phyloP scores from a whole-genome alignment of 2,329 filamentous ascomycete species.

The Pestalotiopsis sp. region DNA sequence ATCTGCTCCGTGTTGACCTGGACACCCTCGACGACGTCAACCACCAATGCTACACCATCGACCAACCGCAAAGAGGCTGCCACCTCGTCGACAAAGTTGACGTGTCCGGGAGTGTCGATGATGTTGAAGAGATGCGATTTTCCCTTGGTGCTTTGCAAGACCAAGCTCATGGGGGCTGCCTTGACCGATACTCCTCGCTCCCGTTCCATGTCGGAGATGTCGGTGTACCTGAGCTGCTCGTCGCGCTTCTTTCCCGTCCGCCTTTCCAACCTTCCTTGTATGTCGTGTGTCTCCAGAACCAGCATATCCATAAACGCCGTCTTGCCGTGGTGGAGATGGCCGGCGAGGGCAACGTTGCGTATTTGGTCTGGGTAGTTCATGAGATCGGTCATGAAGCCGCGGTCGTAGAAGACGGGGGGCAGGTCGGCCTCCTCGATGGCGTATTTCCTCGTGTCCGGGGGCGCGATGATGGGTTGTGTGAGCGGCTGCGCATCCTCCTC shows the following conservation, averaged over 20 bases:
- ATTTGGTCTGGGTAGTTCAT: conserved; percentile 97
- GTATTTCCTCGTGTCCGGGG: conserved; percentile 94
- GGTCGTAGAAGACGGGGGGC: conserved; percentile 83
- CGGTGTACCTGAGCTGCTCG: conserved; percentile 92
- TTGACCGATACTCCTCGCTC: conserved; percentile 92
- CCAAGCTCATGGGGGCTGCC: conserved; percentile 89
- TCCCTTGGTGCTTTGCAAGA: conserved; percentile 83
- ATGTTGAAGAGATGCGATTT: conserved; percentile 97
- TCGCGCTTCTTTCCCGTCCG: conserved; percentile 80
- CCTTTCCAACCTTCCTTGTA: conserved; percentile 77
- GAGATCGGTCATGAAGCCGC: conserved; percentile 91
- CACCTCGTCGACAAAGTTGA: conserved; percentile 98
- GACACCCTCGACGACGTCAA: conserved; percentile 98
- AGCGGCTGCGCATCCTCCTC: conserved; percentile 96
- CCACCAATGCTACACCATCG: conserved; percentile 89
- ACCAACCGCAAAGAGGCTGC: conserved; percentile 84
- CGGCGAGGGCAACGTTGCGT: conserved; percentile 87
- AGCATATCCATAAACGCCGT: conserved; percentile 99
- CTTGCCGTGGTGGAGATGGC: conserved; percentile 96
- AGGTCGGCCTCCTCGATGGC: conserved; percentile 90
- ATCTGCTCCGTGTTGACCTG: conserved; percentile 97
- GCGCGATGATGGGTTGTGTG: conserved; percentile 89
- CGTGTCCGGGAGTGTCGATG: conserved; percentile 93
- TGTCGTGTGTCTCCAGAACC: conserved; percentile 91
- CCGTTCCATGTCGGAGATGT: conserved; percentile 85